These are phyloP conservation scores for Peronosclerospora sorghi DNA, from an alignment of 352 stramenopile genomes.

Conservation along the genomic window DNA sequence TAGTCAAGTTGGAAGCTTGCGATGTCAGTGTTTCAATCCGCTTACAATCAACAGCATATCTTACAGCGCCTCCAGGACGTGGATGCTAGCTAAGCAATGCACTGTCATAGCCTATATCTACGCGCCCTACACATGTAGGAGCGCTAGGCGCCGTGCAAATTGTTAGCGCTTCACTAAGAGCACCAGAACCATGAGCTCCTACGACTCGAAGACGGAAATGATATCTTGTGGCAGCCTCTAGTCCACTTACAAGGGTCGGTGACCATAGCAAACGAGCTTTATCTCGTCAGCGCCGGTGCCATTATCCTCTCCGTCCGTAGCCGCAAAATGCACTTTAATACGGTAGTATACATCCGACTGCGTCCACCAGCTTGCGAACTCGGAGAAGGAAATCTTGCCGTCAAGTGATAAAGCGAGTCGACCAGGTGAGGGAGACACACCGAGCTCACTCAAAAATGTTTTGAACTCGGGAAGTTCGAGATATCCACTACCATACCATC, in stretches of 20 bases:
- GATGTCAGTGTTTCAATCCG: constrained; percentile 45
- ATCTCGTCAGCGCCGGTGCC: constrained; percentile 28
- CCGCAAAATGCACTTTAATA: constrained; percentile 65
- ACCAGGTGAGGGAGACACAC: constrained; percentile 67
- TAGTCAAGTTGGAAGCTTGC: constrained; percentile 5
- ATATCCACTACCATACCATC: constrained; percentile 58
- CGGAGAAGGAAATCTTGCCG: constrained; percentile 75
- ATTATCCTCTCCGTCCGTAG: constrained; percentile 2
- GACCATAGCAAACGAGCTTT: constrained; percentile 57
- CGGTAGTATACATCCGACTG: constrained; percentile 66
- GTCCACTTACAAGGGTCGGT: constrained; percentile 37
- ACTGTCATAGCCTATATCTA: constrained; percentile 42
- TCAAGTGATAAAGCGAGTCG: constrained; percentile 75
- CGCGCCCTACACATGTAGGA: constrained; percentile 39
- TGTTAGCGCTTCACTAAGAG: constrained; percentile 61
- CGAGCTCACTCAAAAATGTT: constrained; percentile 78
- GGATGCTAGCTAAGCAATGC: constrained; percentile 78
- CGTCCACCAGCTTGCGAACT: constrained; percentile 87
- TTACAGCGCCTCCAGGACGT: constrained; percentile 42
- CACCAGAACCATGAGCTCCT: constrained; percentile 58
- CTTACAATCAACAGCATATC: constrained; percentile 73
- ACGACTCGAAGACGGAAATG: constrained; percentile 74
- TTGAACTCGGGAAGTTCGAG: constrained; percentile 81
- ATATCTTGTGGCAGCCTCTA: constrained; percentile 82
- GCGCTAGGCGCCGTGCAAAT: constrained; percentile 52